These are phyloP conservation scores for Colletotrichum sojae DNA, from an alignment of 2,329 filamentous ascomycete genomes.

Conservation along the genomic window DNA sequence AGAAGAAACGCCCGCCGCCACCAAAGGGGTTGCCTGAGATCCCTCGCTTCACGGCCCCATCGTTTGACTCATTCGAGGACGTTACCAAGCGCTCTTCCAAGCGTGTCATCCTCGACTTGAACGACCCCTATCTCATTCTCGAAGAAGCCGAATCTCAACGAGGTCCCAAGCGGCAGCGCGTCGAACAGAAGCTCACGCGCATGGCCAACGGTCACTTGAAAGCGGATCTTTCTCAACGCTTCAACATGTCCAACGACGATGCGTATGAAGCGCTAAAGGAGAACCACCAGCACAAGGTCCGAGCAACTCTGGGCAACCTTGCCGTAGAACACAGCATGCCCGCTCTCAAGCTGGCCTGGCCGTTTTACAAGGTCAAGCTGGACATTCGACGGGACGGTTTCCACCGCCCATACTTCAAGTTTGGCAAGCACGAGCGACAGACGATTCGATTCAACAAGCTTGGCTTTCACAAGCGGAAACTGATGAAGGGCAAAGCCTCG, in stretches of 20 bases:
- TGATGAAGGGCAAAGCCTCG: conserved; percentile 83
- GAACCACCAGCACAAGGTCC: conserved; percentile 96
- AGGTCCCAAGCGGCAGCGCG: conserved; percentile 71
- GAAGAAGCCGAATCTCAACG: conserved; percentile 80
- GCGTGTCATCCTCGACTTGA: conserved; percentile 86
- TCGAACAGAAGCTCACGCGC: conserved; percentile 72
- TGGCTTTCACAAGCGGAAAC: conserved; percentile 83
- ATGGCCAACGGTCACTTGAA: conserved; percentile 79
- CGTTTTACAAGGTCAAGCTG: conserved; percentile 93
- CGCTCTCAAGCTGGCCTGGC: conserved; percentile 91
- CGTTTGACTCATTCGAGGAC: conserved; percentile 85
- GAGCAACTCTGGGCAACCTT: conserved; percentile 90
- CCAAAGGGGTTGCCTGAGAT: conserved; percentile 72
- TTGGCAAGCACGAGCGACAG: conserved; percentile 76
- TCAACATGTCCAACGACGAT: conserved; percentile 97
- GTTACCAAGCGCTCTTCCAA: conserved; percentile 81
- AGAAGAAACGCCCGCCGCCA: conserved; percentile 78
- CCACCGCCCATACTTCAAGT: conserved; percentile 84
- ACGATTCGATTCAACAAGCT: conserved; percentile 81
- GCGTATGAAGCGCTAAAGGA: conserved; percentile 97
- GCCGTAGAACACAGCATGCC: conserved; percentile 96
- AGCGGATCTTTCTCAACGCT: conserved; percentile 82
- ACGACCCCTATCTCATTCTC: conserved; percentile 88
- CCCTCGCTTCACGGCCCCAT: conserved; percentile 74
- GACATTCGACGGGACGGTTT: conserved; percentile 83